Percentiles rank a stretch among this genome's conserved stretches.
These are phyloP conservation scores for Sporothrix variecibatus DNA, from an alignment of 2,329 filamentous ascomycete species.

Conservation along the genomic window DNA sequence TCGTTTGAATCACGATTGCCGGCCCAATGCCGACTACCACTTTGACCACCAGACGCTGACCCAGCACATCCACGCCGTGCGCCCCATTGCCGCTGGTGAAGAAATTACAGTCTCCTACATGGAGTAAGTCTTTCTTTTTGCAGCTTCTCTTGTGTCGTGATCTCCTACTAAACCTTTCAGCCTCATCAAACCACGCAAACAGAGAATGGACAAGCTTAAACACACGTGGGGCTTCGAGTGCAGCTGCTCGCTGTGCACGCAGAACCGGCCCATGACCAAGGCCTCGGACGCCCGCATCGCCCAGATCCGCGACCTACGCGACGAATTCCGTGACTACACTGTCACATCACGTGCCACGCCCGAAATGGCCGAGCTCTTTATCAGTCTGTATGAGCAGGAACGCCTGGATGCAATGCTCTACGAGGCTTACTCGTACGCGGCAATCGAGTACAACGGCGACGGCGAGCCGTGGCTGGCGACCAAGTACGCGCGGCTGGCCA, in stretches of 20 bases:
- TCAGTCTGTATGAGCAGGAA: conserved; percentile 46
- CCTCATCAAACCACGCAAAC: conserved; percentile 37
- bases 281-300: conserved; percentile 44
- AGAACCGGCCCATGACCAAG: conserved; percentile 32
- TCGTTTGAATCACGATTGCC: conserved; percentile 49
- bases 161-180: conserved; percentile 29
- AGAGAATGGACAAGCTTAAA: conserved; percentile 38
- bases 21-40: conserved; percentile 48
- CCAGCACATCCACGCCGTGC: conserved; percentile 44
- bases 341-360: conserved; percentile 38
- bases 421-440: conserved; percentile 43
- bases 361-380: conserved; percentile 43
- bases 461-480: conserved; percentile 45
- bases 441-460: conserved; percentile 43
- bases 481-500: conserved; percentile 42
- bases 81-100: conserved; percentile 45
- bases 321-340: conserved; percentile 39
- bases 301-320: conserved; percentile 39
- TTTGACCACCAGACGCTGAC: conserved; percentile 44
- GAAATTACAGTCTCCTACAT: conserved; percentile 50
- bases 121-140: conserved; percentile 34
- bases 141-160: background rate
- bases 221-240: conserved; percentile 46
- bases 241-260: conserved; percentile 44
- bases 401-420: conserved; percentile 39